Percentiles rank a stretch among this genome's conserved stretches.
phyloP scores from a whole-genome alignment of 129 eudicot genomes.

The Arctium minus region DNA sequence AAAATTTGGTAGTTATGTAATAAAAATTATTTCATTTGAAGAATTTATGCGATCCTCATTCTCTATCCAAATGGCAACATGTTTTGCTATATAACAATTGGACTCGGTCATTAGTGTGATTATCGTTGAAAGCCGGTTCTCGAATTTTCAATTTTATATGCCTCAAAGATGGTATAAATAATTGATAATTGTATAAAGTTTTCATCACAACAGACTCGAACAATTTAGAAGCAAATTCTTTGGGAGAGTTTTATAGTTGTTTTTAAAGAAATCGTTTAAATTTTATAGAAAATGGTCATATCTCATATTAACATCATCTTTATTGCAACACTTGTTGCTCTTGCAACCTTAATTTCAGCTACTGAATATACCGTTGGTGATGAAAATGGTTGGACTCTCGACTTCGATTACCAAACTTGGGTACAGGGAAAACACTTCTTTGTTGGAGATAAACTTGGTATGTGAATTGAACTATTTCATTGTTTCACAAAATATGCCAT shows the following conservation, averaged over 20 bases:
- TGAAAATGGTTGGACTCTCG: constrained; percentile 24
- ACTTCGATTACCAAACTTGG: constrained; percentile 27
- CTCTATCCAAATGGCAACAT: neutral
- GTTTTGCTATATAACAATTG: neutral
- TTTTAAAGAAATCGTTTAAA: neutral
- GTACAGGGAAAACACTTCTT: constrained; percentile 16
- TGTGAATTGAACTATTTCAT: neutral
- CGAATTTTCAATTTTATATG: neutral
- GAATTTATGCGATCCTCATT: too few relatives aligned
- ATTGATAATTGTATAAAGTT: neutral
- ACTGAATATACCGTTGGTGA: constrained; percentile 31
- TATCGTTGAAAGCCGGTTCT: neutral
- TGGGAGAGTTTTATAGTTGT: neutral
- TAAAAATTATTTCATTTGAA: too few relatives aligned
- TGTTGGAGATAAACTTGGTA: constrained; percentile 28
- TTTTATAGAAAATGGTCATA: constrained; percentile 7
- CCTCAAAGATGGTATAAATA: neutral
- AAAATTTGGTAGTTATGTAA: too few relatives aligned
- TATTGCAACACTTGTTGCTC: neutral
- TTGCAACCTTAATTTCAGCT: constrained; percentile 23
- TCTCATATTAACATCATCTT: neutral
- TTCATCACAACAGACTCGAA: neutral
- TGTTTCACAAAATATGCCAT: neutral
- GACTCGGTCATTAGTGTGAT: neutral
- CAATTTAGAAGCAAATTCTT: neutral